Percentiles rank a stretch among this genome's conserved stretches.
Evolutionary conservation across 192 early-diverging fungal genomes (phyloP).

Genomic region (Umbelopsis isabellina): DNA sequence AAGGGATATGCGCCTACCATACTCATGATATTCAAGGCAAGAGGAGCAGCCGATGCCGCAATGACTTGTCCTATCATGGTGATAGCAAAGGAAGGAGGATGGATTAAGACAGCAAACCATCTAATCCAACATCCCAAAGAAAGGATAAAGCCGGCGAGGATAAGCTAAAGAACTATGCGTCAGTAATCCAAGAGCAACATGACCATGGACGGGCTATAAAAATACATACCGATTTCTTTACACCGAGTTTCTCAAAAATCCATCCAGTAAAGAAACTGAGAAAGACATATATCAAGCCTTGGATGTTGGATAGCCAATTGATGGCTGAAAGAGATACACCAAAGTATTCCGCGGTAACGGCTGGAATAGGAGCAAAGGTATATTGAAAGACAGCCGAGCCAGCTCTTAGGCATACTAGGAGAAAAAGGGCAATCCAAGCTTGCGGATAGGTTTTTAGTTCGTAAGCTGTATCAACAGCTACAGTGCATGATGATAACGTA

Average conservation of each 20-base stretch:
- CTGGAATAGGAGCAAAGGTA: constrained; percentile 35
- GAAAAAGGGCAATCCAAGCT: constrained; percentile 34
- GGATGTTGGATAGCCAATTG: constrained; percentile 40
- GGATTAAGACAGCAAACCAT: constrained; percentile 30
- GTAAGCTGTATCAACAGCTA: background rate
- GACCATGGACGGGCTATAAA: background rate
- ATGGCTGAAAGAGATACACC: constrained; percentile 30
- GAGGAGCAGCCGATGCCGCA: constrained; percentile 29
- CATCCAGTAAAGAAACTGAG: constrained; percentile 37
- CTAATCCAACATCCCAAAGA: constrained; percentile 35
- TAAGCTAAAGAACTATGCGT: constrained; percentile 24
- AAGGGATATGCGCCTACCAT: constrained; percentile 22
- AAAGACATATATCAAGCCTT: constrained; percentile 30
- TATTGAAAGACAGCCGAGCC: constrained; percentile 31
- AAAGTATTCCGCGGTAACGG: constrained; percentile 28
- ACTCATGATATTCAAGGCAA: constrained; percentile 38
- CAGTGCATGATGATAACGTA: background rate
- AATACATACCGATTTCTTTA: constrained; percentile 37
- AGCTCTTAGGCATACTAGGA: constrained; percentile 27
- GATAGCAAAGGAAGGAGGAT: constrained; percentile 30
- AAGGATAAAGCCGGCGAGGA: constrained; percentile 30
- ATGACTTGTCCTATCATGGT: constrained; percentile 35
- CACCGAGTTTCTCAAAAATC: constrained; percentile 34
- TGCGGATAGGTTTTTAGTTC: constrained; percentile 36
- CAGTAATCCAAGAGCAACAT: background rate